A percentile compares a stretch with the other conserved stretches of the same genome.
Conservation (phyloP, 257 asterid species). For the Gardenia jasminoides region DNA sequence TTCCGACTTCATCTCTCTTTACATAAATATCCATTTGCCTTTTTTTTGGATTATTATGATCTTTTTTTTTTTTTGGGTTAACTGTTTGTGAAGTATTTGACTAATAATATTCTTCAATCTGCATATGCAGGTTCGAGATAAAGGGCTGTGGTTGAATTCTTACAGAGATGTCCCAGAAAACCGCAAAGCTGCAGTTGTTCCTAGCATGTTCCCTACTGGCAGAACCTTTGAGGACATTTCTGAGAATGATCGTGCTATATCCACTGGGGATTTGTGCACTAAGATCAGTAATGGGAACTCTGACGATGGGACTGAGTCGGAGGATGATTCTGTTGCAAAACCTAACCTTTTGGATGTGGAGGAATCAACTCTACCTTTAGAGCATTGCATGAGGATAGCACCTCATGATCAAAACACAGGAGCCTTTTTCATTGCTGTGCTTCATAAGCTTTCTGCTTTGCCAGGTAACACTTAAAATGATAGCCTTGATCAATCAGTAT, state of each 20-base stretch:
- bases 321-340: conserved; percentile 36
- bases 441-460: conserved; percentile 61
- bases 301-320: conserved; percentile 28
- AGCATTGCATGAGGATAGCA: conserved; percentile 93
- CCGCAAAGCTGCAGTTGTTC: conserved; percentile 60
- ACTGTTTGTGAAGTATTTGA: not conserved
- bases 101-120: conserved; percentile 10
- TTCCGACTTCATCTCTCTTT: not conserved
- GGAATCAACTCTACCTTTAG: conserved; percentile 75
- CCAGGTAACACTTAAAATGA: conserved; percentile 49
- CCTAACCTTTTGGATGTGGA: conserved; percentile 52
- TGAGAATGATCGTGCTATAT: conserved; percentile 37
- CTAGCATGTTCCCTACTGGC: conserved; percentile 98
- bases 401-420: conserved; percentile 99
- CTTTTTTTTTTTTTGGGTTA: not conserved
- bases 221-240: conserved; percentile 45
- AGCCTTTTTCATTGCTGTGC: conserved; percentile 94
- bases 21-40: not conserved
- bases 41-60: not conserved
- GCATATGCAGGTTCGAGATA: conserved; percentile 73
- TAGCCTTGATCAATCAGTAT: not conserved
- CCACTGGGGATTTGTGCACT: conserved; percentile 24
- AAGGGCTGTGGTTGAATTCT: conserved; percentile 69
- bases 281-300: conserved; percentile 26
- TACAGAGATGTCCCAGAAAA: conserved; percentile 55